These are phyloP conservation scores for Umbilicaria muhlenbergii DNA, from an alignment of 495 filamentous ascomycete species.

Conservation along the genomic window DNA sequence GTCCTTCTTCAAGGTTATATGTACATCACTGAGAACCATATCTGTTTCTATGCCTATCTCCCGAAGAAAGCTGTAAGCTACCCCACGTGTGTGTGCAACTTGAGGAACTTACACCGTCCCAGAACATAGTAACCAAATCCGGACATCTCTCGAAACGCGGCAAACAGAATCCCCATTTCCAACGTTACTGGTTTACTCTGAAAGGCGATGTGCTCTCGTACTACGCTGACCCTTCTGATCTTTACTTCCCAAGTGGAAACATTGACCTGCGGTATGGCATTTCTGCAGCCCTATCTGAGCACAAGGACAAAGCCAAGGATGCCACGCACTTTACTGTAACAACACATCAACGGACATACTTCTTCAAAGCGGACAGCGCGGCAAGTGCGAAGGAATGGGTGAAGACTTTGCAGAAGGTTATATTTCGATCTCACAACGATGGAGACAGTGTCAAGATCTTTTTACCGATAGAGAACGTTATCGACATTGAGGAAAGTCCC, in stretches of 20 bases:
- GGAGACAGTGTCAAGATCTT: slow-evolving; percentile 96
- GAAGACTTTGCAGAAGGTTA: slow-evolving; percentile 81
- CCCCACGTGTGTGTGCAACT: background rate
- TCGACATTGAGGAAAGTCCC: slow-evolving; percentile 84
- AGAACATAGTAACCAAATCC: slow-evolving; percentile 70
- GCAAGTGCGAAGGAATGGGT: slow-evolving; percentile 95
- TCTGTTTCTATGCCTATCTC: slow-evolving; percentile 94
- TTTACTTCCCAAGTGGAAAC: slow-evolving; percentile 84
- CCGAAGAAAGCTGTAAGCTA: slow-evolving; percentile 66
- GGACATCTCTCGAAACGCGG: slow-evolving; percentile 84
- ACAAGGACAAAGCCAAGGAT: slow-evolving; percentile 57
- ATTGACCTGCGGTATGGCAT: slow-evolving; percentile 90
- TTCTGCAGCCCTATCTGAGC: slow-evolving; percentile 52
- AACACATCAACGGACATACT: slow-evolving; percentile 69
- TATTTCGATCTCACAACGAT: slow-evolving; percentile 91
- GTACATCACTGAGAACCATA: slow-evolving; percentile 87
- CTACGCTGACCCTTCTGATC: slow-evolving; percentile 64
- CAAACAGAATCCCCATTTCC: slow-evolving; percentile 75
- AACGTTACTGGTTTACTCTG: slow-evolving; percentile 90
- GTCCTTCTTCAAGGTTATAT: slow-evolving; percentile 89
- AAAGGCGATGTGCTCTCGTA: slow-evolving; percentile 95
- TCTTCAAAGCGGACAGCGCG: slow-evolving; percentile 80
- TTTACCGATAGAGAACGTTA: slow-evolving; percentile 71
- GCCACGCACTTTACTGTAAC: slow-evolving; percentile 60
- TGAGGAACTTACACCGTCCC: slow-evolving; percentile 14